Evolutionary conservation across 495 filamentous ascomycete species (phyloP).

Genomic region (Aspergillus egyptiacus): DNA sequence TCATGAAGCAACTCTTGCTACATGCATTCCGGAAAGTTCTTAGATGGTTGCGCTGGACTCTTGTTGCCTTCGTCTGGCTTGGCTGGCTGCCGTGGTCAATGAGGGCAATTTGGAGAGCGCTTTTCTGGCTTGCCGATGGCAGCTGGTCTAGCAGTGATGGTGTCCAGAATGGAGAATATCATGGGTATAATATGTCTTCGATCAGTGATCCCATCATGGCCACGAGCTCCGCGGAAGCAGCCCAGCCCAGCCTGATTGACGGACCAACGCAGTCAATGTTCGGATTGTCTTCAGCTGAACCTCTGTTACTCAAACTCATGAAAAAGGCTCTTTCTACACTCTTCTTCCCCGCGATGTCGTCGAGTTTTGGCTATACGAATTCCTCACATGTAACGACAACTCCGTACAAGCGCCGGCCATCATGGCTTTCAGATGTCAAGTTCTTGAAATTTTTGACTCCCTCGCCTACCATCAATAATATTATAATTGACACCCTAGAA

Average conservation of each 20-base stretch:
- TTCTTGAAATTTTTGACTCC: slow-evolving; percentile 70
- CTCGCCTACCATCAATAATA: slow-evolving; percentile 65
- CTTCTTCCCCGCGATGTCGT: slow-evolving; percentile 35
- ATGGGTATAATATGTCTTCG: slow-evolving; percentile 26
- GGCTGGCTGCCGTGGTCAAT: slow-evolving; percentile 84
- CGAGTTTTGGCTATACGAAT: slow-evolving; percentile 14
- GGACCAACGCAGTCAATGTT: slow-evolving; percentile 35
- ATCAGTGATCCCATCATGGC: slow-evolving; percentile 19
- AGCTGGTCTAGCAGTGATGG: slow-evolving; percentile 57
- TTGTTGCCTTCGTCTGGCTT: slow-evolving; percentile 86
- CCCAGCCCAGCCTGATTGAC: slow-evolving; percentile 23
- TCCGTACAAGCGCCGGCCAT: slow-evolving; percentile 31
- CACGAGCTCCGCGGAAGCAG: slow-evolving; percentile 20
- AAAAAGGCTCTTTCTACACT: slow-evolving; percentile 39
- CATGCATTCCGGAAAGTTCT: slow-evolving; percentile 65
- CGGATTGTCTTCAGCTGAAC: slow-evolving; percentile 42
- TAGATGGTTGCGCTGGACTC: slow-evolving; percentile 66
- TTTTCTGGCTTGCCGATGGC: slow-evolving; percentile 95
- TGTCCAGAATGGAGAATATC: slow-evolving; percentile 19
- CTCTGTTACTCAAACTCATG: slow-evolving; percentile 42
- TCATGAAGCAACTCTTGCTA: slow-evolving; percentile 64
- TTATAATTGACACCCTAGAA: slow-evolving; percentile 79
- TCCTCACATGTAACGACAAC: slow-evolving; percentile 21
- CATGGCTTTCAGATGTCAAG: slow-evolving; percentile 62
- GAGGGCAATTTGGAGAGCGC: slow-evolving; percentile 79